A percentile compares a stretch with the other conserved stretches of the same genome.
phyloP scores from a whole-genome alignment of 805 yeast genomes.

The Nakazawaea peltata region DNA sequence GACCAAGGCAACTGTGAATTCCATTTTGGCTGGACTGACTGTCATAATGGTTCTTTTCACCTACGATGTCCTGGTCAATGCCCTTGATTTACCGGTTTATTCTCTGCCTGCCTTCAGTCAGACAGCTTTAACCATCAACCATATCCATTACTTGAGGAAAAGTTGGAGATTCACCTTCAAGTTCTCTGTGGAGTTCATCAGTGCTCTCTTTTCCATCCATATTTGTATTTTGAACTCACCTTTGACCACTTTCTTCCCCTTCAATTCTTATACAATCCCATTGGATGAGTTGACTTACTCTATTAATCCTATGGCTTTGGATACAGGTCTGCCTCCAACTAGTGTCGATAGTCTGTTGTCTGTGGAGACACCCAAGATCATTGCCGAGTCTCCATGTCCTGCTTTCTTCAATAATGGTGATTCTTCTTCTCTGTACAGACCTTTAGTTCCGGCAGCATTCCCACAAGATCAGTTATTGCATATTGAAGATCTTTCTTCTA shows the following conservation, averaged over 20 bases:
- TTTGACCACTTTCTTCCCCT: conserved; percentile 1
- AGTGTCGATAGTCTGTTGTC: neutral
- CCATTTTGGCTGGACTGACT: conserved; percentile 15
- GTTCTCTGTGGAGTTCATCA: conserved; percentile 6
- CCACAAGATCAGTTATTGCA: conserved; percentile 22
- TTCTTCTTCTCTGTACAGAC: neutral
- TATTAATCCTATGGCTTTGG: neutral
- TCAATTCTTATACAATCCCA: conserved; percentile 6
- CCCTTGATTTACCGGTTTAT: conserved; percentile 1
- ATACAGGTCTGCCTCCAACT: neutral
- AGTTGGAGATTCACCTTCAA: conserved; percentile 7
- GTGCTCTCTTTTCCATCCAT: conserved; percentile 5
- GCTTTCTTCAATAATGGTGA: neutral
- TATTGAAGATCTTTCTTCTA: conserved; percentile 25
- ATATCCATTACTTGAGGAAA: conserved; percentile 4
- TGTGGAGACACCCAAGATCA: conserved; percentile 2
- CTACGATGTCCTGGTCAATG: conserved; percentile 1
- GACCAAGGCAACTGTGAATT: conserved; percentile 19
- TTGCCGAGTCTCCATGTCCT: conserved; percentile 6
- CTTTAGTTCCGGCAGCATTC: conserved; percentile 20
- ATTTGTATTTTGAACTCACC: conserved; percentile 7
- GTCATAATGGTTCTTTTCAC: neutral
- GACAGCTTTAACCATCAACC: conserved; percentile 4
- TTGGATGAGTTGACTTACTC: conserved; percentile 4
- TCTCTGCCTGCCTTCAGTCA: neutral